Percentiles rank a stretch among this genome's conserved stretches.
phyloP scores from a whole-genome alignment of 345 rosid species.

The Aurinia saxatilis region DNA sequence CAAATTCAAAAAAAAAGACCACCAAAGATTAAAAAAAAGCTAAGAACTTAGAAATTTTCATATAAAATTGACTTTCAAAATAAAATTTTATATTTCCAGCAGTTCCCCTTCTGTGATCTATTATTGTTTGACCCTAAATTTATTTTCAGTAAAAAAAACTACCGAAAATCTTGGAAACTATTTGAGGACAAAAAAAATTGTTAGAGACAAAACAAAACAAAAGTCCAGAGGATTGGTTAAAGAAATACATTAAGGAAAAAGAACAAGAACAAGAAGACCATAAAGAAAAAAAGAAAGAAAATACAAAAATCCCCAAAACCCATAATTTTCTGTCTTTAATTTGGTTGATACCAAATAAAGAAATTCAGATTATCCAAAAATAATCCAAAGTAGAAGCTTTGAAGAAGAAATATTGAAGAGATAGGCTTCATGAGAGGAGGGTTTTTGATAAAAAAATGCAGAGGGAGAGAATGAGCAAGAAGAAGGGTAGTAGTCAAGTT shows the following conservation, averaged over 20 bases:
- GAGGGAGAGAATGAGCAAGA: conserved; percentile 32
- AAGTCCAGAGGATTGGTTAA: conserved; percentile 7
- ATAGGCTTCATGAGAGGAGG: conserved; percentile 13
- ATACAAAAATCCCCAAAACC: conserved; percentile 9
- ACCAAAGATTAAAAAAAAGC: too few species aligned
- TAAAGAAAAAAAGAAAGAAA: not conserved
- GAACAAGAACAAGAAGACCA: not conserved
- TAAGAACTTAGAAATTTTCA: not conserved
- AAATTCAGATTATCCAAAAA: not conserved
- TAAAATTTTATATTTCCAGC: not conserved
- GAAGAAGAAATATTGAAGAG: not conserved
- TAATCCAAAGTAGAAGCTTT: not conserved
- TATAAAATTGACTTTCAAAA: not conserved
- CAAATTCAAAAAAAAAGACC: too few species aligned
- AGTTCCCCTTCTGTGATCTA: not conserved
- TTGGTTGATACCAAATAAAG: conserved; percentile 12
- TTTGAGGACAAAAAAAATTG: conserved; percentile 19
- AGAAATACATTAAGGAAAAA: not conserved
- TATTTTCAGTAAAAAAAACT: not conserved
- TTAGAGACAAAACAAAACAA: conserved; percentile 15
- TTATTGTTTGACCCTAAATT: conserved; percentile 13
- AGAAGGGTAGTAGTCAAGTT: conserved; percentile 24
- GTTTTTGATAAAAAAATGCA: conserved; percentile 15
- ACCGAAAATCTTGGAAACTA: conserved; percentile 18
- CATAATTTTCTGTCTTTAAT: not conserved